A percentile compares a stretch with the other conserved stretches of the same genome.
Conservation (phyloP, 352 stramenopile genomes). For the Plasmopara viticola region DNA sequence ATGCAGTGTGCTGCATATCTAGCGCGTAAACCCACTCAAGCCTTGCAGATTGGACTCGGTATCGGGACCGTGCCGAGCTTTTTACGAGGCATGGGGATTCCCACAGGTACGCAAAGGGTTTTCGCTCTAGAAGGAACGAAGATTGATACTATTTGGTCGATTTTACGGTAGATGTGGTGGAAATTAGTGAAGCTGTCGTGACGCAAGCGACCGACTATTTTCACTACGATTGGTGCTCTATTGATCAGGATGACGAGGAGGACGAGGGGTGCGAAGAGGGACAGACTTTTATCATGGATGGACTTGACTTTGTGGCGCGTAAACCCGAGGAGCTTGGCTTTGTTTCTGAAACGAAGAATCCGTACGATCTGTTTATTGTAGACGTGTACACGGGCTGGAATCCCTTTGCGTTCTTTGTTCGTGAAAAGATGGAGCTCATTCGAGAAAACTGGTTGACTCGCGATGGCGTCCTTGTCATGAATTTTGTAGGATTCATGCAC, state of each 20-base stretch:
- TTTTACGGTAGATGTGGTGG: constrained; percentile 44
- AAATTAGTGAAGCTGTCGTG: constrained; percentile 67
- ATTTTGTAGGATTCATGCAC: constrained; percentile 70
- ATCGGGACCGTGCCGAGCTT: constrained; percentile 70
- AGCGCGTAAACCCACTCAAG: constrained; percentile 29
- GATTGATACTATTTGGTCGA: not conserved
- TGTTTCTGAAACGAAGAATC: constrained; percentile 8
- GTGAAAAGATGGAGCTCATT: constrained; percentile 46
- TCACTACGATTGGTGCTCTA: constrained; percentile 53
- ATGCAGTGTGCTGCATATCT: constrained; percentile 70
- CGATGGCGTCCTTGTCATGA: constrained; percentile 63
- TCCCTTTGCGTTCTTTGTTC: constrained; percentile 59
- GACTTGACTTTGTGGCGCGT: constrained; percentile 49
- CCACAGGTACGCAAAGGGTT: constrained; percentile 28
- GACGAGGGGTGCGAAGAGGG: constrained; percentile 30
- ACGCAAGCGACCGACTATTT: constrained; percentile 61
- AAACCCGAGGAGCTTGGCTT: constrained; percentile 17
- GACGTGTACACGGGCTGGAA: constrained; percentile 74
- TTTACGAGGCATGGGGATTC: constrained; percentile 46
- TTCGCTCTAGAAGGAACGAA: not conserved
- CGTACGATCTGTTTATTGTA: constrained; percentile 58
- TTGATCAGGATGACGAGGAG: constrained; percentile 12
- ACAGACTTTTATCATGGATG: constrained; percentile 61
- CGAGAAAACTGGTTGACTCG: constrained; percentile 46
- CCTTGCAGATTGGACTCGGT: constrained; percentile 61